Evolutionary conservation across 805 yeast genomes (phyloP), one percentile per base, ranked within the genome.

Genomic region (Candida chilensis): DNA sequence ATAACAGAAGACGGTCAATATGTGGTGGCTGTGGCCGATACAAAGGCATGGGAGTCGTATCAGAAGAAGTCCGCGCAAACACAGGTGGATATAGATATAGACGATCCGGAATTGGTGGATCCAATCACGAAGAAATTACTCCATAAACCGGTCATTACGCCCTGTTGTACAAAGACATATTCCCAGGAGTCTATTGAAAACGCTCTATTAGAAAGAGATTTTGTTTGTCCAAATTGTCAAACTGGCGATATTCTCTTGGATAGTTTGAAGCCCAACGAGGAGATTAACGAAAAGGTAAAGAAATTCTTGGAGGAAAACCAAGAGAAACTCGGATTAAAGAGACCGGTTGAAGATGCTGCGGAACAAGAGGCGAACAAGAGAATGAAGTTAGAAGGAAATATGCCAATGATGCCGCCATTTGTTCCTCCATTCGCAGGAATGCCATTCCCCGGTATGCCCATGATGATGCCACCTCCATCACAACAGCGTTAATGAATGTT

Each of bases 11-110:
- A 86, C 20, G 99, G 99, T 29, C 84, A 88, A 45, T 92, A 83
- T 50, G 98, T 92, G 4, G 81, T 86, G 29, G 96, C 94, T n/a
- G 76, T 88, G 37, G 97, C 97, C 0, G 98, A 92, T 57, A 72
- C 76, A 25, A 79, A 78, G 45, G 80, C 96, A 0, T 90, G 98
- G 98, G 76, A 78, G 32, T 75, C 70, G 28, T 88, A 75, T 48
- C 95, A 87, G 49, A 76, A 83, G 38, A 79, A 77, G 39, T 64
- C 76, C 42, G 70, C 55, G 45, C 62, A 47, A 48, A 71, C 63
- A 27, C 67, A 52, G 22, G 55, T 53, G 50, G 67, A 64, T 33
- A 62, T 64, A 11, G 64, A 59, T 39, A 74, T 68, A 32, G 74
- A 57, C 38, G 90, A 81, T 34, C 66, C 66, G 2, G 74, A 72